A percentile compares a stretch with the other conserved stretches of the same genome.
phyloP scores from a whole-genome alignment of 2,329 filamentous ascomycete species.

The Hawksworthiomyces lignivorus region DNA sequence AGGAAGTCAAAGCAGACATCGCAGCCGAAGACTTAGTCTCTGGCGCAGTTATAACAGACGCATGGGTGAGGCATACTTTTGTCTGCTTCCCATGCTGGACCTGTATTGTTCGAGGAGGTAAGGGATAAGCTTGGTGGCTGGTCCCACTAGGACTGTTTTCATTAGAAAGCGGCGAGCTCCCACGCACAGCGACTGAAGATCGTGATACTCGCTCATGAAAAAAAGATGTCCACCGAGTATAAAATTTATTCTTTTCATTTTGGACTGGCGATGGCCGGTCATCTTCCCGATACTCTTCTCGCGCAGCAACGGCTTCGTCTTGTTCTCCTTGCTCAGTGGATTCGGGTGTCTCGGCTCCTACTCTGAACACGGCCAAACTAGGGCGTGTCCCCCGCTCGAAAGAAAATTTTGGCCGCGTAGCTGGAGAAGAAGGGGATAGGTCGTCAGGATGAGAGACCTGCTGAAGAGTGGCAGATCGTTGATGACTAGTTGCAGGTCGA shows the following conservation, averaged over 20 bases:
- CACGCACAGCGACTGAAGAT: slow-evolving; percentile 19
- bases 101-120: slow-evolving; percentile 24
- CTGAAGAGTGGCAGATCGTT: slow-evolving; percentile 64
- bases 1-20: not conserved
- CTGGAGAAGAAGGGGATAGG: slow-evolving; percentile 13
- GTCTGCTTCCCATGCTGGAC: slow-evolving; percentile 17
- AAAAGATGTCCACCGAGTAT: slow-evolving; percentile 45
- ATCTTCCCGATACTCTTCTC: not conserved
- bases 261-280: not conserved
- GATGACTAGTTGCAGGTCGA: slow-evolving; percentile 71
- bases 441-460: slow-evolving; percentile 28
- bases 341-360: slow-evolving; percentile 12
- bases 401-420: slow-evolving; percentile 21
- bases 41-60: slow-evolving; percentile 19
- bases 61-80: slow-evolving; percentile 30
- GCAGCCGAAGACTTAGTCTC: slow-evolving; percentile 8
- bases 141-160: slow-evolving; percentile 21
- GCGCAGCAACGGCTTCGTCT: slow-evolving; percentile 1
- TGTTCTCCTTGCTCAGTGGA: slow-evolving; percentile 9
- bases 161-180: slow-evolving; percentile 18
- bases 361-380: slow-evolving; percentile 14
- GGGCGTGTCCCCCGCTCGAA: slow-evolving; percentile 27
- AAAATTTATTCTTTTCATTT: slow-evolving; percentile 10
- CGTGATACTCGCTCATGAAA: slow-evolving; percentile 39
- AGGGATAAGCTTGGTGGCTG: slow-evolving; percentile 22